Conservation (phyloP, 495 filamentous ascomycete species). For the Penicillium paradoxum region DNA sequence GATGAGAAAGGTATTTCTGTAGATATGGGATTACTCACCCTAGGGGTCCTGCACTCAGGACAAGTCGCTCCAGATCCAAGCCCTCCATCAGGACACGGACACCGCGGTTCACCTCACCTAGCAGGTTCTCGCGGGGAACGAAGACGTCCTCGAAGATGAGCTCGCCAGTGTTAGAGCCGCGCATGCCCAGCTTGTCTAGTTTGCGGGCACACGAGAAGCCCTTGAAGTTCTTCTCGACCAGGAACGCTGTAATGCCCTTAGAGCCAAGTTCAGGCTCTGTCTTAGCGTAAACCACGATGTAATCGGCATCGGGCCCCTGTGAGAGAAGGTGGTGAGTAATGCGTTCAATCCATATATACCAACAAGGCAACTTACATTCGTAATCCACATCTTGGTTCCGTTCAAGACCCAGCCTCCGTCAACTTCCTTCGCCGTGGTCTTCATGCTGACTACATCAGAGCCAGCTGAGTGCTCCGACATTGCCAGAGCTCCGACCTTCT, state of each 20-base stretch:
- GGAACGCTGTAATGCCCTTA: conserved; percentile 93
- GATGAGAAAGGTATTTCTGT: background rate
- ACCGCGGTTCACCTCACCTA: conserved; percentile 75
- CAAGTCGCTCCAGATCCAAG: conserved; percentile 87
- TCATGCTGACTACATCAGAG: conserved; percentile 94
- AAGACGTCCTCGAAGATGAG: conserved; percentile 90
- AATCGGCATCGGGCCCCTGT: conserved; percentile 83
- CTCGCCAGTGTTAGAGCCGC: conserved; percentile 94
- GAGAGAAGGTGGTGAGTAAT: background rate
- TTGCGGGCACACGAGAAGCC: conserved; percentile 89
- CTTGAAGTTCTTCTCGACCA: conserved; percentile 66
- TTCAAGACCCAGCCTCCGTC: conserved; percentile 84
- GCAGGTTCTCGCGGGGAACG: conserved; percentile 74
- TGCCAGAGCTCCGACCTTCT: conserved; percentile 81
- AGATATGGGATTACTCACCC: conserved; percentile 41
- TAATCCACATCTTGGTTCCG: conserved; percentile 99
- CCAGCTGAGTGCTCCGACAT: conserved; percentile 94
- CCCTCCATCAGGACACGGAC: conserved; percentile 95
- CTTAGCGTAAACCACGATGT: conserved; percentile 92
- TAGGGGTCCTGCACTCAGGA: conserved; percentile 86
- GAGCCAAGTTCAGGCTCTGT: conserved; percentile 73
- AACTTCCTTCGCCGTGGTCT: conserved; percentile 69
- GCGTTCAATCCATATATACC: no score
- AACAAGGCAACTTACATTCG: conserved; percentile 55
- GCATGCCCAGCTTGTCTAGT: conserved; percentile 97